phyloP scores from a whole-genome alignment of 2,329 filamentous ascomycete species.

The Cytospora paraplurivora region DNA sequence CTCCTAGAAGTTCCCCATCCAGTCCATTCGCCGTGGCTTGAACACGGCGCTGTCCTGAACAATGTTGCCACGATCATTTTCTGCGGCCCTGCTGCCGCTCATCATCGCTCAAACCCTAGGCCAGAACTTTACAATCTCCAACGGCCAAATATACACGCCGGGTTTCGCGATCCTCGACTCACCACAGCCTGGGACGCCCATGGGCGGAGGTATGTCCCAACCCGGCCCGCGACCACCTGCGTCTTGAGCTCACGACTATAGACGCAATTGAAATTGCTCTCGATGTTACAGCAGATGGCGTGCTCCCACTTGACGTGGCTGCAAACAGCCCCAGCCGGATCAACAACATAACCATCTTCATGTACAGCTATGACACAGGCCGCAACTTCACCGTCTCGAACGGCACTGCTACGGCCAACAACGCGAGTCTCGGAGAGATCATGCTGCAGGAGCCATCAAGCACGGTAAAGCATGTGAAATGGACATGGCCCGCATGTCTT shows the following conservation, averaged over 20 bases:
- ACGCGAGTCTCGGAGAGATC: conserved; percentile 62
- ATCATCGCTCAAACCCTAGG: conserved; percentile 37
- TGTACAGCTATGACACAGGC: conserved; percentile 63
- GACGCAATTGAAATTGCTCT: conserved; percentile 64
- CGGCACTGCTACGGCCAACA: conserved; percentile 54
- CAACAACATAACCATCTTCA: conserved; percentile 66
- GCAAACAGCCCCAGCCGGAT: conserved; percentile 58
- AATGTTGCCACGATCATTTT: conserved; percentile 12
- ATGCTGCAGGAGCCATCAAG: conserved; percentile 65
- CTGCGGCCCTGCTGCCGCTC: conserved; percentile 33
- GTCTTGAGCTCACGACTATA: conserved; percentile 38
- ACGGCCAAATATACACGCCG: conserved; percentile 70
- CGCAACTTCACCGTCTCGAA: conserved; percentile 71
- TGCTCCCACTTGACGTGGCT: conserved; percentile 59
- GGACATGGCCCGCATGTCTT: conserved; percentile 71
- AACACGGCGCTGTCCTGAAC: not conserved
- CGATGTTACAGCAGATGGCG: conserved; percentile 67
- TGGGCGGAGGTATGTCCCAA: conserved; percentile 59
- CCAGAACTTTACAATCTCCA: conserved; percentile 58
- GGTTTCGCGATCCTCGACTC: conserved; percentile 68
- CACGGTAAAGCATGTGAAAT: conserved; percentile 74
- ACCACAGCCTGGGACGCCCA: conserved; percentile 64
- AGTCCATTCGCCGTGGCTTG: not conserved
- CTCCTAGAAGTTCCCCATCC: not conserved
- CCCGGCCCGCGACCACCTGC: not conserved